These are phyloP conservation scores for Verticillium albo-atrum DNA, from an alignment of 2,329 filamentous ascomycete genomes.

Conservation along the genomic window DNA sequence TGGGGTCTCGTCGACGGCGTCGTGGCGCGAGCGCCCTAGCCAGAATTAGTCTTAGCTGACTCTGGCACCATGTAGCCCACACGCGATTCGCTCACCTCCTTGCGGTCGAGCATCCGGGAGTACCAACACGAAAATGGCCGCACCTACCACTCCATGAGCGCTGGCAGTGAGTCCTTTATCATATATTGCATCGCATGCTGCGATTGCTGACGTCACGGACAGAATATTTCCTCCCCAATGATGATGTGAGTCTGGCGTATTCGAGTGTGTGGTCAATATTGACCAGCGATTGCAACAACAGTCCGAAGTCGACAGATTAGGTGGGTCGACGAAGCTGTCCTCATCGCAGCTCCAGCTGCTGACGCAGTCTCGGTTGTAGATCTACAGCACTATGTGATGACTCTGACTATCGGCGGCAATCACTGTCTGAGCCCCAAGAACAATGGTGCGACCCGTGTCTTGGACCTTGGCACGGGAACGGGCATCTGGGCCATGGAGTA, in stretches of 20 bases:
- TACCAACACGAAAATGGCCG: slow-evolving; percentile 11
- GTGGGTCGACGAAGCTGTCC: not conserved
- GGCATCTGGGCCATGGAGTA: slow-evolving; percentile 14
- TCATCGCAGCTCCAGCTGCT: not conserved
- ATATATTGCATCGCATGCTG: not conserved
- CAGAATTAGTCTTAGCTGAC: not conserved
- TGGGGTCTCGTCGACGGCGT: not conserved
- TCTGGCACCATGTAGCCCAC: not conserved
- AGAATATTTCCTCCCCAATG: slow-evolving; percentile 22
- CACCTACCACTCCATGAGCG: slow-evolving; percentile 15
- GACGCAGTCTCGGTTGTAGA: slow-evolving; percentile 13
- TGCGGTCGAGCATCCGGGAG: slow-evolving; percentile 7
- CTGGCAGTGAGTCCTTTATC: slow-evolving; percentile 15
- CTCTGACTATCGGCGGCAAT: slow-evolving; percentile 24
- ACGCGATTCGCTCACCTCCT: slow-evolving; percentile 2
- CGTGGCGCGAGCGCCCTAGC: not conserved
- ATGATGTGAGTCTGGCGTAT: slow-evolving; percentile 22
- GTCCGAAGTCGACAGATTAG: not conserved
- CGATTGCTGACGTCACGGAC: not conserved
- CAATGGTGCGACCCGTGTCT: slow-evolving; percentile 15
- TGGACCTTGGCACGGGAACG: slow-evolving; percentile 11
- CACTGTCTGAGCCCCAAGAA: slow-evolving; percentile 21
- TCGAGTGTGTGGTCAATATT: slow-evolving; percentile 7
- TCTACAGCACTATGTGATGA: slow-evolving; percentile 30
- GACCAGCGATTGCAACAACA: not conserved